Base-by-base conservation (phyloP, 2,329 filamentous ascomycete species). In the Aspergillus sp. region DNA sequence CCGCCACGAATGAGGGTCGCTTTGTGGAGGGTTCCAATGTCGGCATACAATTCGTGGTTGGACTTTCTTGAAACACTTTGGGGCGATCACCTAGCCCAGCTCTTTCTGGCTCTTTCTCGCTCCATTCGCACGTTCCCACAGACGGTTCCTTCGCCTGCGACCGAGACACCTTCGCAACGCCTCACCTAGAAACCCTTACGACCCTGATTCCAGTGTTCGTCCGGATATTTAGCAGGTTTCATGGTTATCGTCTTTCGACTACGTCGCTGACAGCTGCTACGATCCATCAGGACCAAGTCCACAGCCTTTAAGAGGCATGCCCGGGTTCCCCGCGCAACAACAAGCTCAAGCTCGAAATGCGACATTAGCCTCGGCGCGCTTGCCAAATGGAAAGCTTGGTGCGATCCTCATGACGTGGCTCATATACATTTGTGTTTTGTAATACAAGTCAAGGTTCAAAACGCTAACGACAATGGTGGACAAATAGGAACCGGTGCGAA, bases 301-400 rank as follows among this genome's bases (percentile, higher is more conserved):
- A 50, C 74, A 77, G 63, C 67, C 71, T 52, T 59, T 79, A 52
- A 72, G 75, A 61, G 69, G 68, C 47, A 74, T 79, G 64, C 71
- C 74, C 48, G 70, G 74, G 57, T 81, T 79, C 60, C 70, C 73
- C 57, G 62, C 68, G 51, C 75, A 72, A 56, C 74, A 76, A 61
- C 72, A 72, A 55, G 64, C 65, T 50, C 70, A 70, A 48, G 61
- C 63, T 53, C 72, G 68, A 54, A 70, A 72, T 56, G 66, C 68
- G 48, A 70, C 74, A 43, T 58, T 77, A 43, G 67, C 71, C 42
- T 69, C 73, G 28, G 66, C 66, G 50, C 68, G 74, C 49, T 61
- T 78, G 59, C 74, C 75, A 54, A 78, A 77, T 57, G 74, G 74
- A 52, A 77, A 78, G 62, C 63, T 77, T 47, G 75, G 75, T 78